These are phyloP conservation scores for Debaryomycetaceae sp. DNA, from an alignment of 1,139 yeast genomes.

Conservation along the genomic window DNA sequence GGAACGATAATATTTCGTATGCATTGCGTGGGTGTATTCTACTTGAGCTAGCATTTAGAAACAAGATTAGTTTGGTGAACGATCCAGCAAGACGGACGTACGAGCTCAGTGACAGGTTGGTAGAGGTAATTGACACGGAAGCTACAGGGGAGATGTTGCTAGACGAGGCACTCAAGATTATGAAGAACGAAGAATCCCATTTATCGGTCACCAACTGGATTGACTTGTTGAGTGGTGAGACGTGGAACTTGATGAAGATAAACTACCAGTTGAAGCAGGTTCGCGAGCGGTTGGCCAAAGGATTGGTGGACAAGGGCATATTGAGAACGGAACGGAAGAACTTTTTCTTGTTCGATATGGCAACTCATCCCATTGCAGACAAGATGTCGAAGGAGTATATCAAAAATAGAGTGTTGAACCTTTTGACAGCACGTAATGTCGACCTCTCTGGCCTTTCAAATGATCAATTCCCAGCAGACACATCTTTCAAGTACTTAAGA, in stretches of 20 bases:
- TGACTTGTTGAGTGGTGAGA: constrained; percentile 89
- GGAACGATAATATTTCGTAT: constrained; percentile 97
- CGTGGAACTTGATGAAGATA: constrained; percentile 95
- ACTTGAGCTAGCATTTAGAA: constrained; percentile 88
- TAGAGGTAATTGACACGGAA: constrained; percentile 81
- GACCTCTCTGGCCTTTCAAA: constrained; percentile 48
- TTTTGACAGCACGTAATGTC: constrained; percentile 69
- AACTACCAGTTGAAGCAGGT: constrained; percentile 96
- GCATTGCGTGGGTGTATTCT: constrained; percentile 93
- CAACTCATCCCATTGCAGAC: constrained; percentile 96
- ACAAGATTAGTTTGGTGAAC: constrained; percentile 81
- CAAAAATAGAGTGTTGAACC: constrained; percentile 64
- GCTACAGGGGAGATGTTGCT: constrained; percentile 93
- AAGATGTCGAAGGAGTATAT: constrained; percentile 76
- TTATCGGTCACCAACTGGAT: constrained; percentile 90
- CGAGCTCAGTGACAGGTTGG: constrained; percentile 79
- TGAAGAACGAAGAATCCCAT: constrained; percentile 80
- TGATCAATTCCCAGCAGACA: constrained; percentile 64
- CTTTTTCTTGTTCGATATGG: constrained; percentile 94
- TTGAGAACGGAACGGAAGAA: constrained; percentile 93
- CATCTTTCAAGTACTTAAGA: constrained; percentile 71
- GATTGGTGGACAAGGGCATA: constrained; percentile 96
- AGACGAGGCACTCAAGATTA: constrained; percentile 88
- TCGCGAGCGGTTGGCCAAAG: constrained; percentile 93
- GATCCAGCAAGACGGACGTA: constrained; percentile 93